A percentile compares a stretch with the other conserved stretches of the same genome.
These are phyloP conservation scores for Neopestalotiopsis sp. DNA, from an alignment of 2,329 filamentous ascomycete species.

Conservation along the genomic window DNA sequence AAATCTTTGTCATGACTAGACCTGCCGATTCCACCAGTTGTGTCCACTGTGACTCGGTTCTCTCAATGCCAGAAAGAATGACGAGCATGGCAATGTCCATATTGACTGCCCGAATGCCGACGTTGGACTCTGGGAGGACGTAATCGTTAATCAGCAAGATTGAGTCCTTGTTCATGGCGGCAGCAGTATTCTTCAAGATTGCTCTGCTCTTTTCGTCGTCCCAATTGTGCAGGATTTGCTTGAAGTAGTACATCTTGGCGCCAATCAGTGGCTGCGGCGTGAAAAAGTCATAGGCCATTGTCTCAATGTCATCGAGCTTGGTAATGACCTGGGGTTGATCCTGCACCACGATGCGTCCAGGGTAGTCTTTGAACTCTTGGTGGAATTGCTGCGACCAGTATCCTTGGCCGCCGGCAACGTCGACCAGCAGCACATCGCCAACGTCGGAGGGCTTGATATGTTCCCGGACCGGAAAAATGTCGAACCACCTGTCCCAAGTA, in stretches of 20 bases:
- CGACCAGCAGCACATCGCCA: conserved; percentile 2
- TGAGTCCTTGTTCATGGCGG: conserved; percentile 1
- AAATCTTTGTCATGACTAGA: background rate
- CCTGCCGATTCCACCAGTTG: background rate
- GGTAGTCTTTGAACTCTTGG: background rate
- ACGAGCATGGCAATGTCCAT: conserved; percentile 12
- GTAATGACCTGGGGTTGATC: conserved; percentile 10
- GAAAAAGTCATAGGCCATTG: conserved; percentile 12
- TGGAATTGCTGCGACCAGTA: conserved; percentile 9
- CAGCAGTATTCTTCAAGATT: conserved; percentile 6
- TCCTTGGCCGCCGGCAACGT: conserved; percentile 10
- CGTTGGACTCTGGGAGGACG: conserved; percentile 1
- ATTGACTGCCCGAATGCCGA: conserved; percentile 3
- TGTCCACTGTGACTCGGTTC: conserved; percentile 7
- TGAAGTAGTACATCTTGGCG: conserved; percentile 13
- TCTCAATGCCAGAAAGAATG: background rate
- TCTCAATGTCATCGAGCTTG: conserved; percentile 8
- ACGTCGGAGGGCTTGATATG: background rate
- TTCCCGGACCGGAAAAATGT: background rate
- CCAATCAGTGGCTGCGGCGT: conserved; percentile 11
- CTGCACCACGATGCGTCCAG: conserved; percentile 6
- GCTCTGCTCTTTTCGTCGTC: background rate
- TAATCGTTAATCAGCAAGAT: conserved; percentile 1
- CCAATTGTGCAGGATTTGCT: conserved; percentile 14
- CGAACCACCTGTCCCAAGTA: conserved; percentile 5